These are phyloP conservation scores for Fusarium lyarnte DNA, from an alignment of 2,329 filamentous ascomycete genomes.

Conservation along the genomic window DNA sequence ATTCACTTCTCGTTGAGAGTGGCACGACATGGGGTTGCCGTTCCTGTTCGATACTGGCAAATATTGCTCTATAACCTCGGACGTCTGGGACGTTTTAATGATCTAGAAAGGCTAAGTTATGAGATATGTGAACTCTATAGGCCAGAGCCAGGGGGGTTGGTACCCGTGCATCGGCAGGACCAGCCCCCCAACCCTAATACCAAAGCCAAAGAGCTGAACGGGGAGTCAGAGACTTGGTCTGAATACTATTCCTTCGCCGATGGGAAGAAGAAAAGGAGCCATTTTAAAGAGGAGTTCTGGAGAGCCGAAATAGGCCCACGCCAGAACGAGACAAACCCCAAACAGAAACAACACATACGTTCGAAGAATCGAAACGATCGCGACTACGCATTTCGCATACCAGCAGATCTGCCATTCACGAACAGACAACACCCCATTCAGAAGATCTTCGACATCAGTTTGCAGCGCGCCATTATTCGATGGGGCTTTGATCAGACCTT, in stretches of 20 bases:
- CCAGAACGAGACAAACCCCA: background rate
- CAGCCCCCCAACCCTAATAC: slow-evolving; percentile 44
- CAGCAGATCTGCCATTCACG: slow-evolving; percentile 53
- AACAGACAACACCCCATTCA: slow-evolving; percentile 58
- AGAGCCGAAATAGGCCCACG: slow-evolving; percentile 31
- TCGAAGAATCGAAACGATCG: background rate
- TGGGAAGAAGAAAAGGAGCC: slow-evolving; percentile 15
- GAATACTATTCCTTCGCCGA: slow-evolving; percentile 9
- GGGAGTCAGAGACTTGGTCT: slow-evolving; percentile 3
- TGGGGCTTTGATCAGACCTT: slow-evolving; percentile 57
- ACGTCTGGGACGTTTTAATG: slow-evolving; percentile 54
- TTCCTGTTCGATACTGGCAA: slow-evolving; percentile 54
- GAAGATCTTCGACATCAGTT: slow-evolving; percentile 53
- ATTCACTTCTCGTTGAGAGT: slow-evolving; percentile 45
- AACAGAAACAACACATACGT: background rate
- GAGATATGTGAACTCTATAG: slow-evolving; percentile 55
- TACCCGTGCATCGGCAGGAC: slow-evolving; percentile 57
- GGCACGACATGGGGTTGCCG: slow-evolving; percentile 46
- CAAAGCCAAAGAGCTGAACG: background rate
- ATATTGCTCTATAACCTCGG: slow-evolving; percentile 56
- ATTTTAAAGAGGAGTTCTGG: slow-evolving; percentile 40
- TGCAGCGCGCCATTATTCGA: slow-evolving; percentile 55
- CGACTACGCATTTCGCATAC: slow-evolving; percentile 40
- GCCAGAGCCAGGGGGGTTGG: slow-evolving; percentile 44
- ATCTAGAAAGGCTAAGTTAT: slow-evolving; percentile 56